Conservation (phyloP, 164 flowering plant species). For the Nelumbo lutea region DNA sequence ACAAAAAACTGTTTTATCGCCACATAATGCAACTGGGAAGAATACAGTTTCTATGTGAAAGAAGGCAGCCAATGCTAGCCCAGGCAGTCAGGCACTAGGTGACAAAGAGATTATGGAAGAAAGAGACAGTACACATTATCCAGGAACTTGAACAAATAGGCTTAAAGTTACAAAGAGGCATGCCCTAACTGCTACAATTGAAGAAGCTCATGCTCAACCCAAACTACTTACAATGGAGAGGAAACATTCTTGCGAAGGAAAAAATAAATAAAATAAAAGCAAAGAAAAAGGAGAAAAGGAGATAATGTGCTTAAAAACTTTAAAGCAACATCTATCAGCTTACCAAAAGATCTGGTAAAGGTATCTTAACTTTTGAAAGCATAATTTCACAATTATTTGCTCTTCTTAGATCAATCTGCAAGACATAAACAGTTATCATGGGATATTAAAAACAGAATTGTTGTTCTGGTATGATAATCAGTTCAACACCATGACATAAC, state of each 20-base stretch:
- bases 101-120: not conserved
- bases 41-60: not conserved
- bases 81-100: not conserved
- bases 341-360: conserved; percentile 91
- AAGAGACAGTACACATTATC: not conserved
- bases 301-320: too few relatives aligned
- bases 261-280: too few relatives aligned
- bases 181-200: too few relatives aligned
- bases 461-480: not conserved
- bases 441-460: conserved; percentile 3
- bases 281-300: too few relatives aligned
- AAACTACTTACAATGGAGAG: too few relatives aligned
- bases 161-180: conserved; percentile 2
- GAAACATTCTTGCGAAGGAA: too few relatives aligned
- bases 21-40: not conserved
- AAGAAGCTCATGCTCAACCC: too few relatives aligned
- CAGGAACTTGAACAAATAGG: not conserved
- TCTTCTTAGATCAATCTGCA: conserved; percentile 87
- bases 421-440: conserved; percentile 6
- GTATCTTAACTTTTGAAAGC: conserved; percentile 94
- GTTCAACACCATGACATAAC: not conserved
- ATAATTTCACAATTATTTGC: conserved; percentile 97
- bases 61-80: not conserved
- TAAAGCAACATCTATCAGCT: conserved; percentile 10
- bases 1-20: not conserved